Conservation (phyloP, 805 yeast genomes). For the Blastobotrys mokoenaii region DNA sequence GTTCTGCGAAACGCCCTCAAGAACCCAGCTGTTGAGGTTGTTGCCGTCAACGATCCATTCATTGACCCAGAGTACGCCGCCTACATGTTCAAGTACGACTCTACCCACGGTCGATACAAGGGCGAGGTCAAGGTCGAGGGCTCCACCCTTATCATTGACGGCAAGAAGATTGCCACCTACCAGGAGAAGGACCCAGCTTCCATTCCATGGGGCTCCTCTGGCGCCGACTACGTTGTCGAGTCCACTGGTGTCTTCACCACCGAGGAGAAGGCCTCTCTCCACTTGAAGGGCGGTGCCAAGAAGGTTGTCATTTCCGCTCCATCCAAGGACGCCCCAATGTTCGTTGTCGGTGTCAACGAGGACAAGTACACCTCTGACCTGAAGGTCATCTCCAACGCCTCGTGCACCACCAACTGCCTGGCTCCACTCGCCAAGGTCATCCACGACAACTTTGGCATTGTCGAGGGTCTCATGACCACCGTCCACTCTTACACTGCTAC, state of each 20-base stretch:
- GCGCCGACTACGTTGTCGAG: conserved; percentile 83
- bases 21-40: conserved; percentile 70
- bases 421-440: conserved; percentile 91
- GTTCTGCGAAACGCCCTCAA: conserved; percentile 71
- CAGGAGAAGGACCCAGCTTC: conserved; percentile 78
- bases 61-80: conserved; percentile 86
- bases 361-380: conserved; percentile 68
- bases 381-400: conserved; percentile 80
- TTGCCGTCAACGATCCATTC: conserved; percentile 89
- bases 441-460: conserved; percentile 78
- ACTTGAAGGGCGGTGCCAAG: conserved; percentile 87
- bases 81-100: conserved; percentile 92
- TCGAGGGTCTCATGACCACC: conserved; percentile 92
- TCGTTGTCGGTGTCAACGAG: conserved; percentile 85
- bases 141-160: conserved; percentile 57
- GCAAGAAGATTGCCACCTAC: conserved; percentile 55
- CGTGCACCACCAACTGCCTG: conserved; percentile 93
- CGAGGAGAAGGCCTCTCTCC: conserved; percentile 71
- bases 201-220: conserved; percentile 80
- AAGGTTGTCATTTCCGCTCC: conserved; percentile 94
- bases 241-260: conserved; percentile 93
- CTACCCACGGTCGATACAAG: conserved; percentile 79
- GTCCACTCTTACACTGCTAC: conserved; percentile 95
- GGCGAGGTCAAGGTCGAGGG: conserved; percentile 62
- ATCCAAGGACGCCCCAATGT: conserved; percentile 91